Base-by-base conservation (phyloP, 2,329 filamentous ascomycete species). In the Orbilia blumenaviensis region DNA sequence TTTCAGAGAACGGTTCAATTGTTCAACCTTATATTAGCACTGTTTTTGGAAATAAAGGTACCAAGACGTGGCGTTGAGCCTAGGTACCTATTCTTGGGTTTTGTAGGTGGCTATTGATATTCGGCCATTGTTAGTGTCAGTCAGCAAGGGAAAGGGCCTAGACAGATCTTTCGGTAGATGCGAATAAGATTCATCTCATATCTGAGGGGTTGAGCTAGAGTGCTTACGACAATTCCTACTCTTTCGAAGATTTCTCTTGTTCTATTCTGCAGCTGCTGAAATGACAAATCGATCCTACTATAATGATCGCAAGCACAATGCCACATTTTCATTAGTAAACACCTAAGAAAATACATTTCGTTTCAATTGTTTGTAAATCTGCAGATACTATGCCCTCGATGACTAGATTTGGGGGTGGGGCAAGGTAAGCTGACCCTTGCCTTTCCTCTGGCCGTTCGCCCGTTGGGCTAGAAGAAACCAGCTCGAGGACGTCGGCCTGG, bases 351-450 rank as follows among this genome's bases (percentile, higher is more conserved):
- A 34, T 29, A 18, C 12, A 27, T 10, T 32, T 56, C 21, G 42
- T 61, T 71, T 71, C 66, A 62, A 56, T 18, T 14, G 52, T 56
- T 56, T 56, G 29, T 56, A 36, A 56, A 52, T 56, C 58, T 36
- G 32, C 46, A 44, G 18, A 56, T 48, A 2, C 8, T 50, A 56
- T 44, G 36, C 66, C 25, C 16, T 63, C 25, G 56, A 63, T 71
- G 32, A 38, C 54, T 69, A 32, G 41, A 52, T 38, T 29, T 41
- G 25, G 42, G 42, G 29, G 67, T 64, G 58, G 56, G 67, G 58
- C 48, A 14, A 61, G 62, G 72, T 76, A 76, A 76, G 72, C 72
- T 76, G 64, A 76, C 72, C 72, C 72, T 76, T 68, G 64, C 67
- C 34, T 60, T 32, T 34, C 27, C 48, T 44, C 32, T 25, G n/a